A percentile compares a stretch with the other conserved stretches of the same genome.
phyloP scores from a whole-genome alignment of 2,329 filamentous ascomycete genomes.

The Fusarium sp. region DNA sequence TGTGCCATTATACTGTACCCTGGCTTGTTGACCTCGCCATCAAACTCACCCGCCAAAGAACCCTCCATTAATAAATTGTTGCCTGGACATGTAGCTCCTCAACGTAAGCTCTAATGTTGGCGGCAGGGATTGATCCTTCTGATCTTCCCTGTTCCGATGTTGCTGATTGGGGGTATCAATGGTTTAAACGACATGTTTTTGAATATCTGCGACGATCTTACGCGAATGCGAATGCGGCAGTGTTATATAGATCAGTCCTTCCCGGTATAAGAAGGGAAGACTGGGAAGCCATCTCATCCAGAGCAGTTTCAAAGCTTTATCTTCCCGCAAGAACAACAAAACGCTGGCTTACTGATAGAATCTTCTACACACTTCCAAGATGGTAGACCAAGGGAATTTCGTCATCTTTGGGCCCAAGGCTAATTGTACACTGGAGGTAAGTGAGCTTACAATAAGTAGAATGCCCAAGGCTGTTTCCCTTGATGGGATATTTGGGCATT shows the following conservation, averaged over 20 bases:
- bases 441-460: background rate
- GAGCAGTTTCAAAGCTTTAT: background rate
- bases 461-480: background rate
- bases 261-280: background rate
- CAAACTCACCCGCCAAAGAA: too few relatives aligned
- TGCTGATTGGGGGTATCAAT: background rate
- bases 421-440: slow-evolving; percentile 31
- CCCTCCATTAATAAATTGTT: too few relatives aligned
- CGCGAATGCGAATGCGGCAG: slow-evolving; percentile 14
- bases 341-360: background rate
- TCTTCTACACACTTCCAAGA: background rate
- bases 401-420: slow-evolving; percentile 26
- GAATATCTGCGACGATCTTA: background rate
- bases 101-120: background rate
- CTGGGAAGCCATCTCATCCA: background rate
- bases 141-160: background rate
- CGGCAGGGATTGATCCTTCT: background rate
- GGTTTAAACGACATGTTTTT: background rate
- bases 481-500: background rate
- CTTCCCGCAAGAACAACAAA: background rate
- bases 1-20: background rate
- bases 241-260: slow-evolving; percentile 1
- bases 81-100: too few relatives aligned
- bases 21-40: too few relatives aligned
- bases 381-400: background rate